Percentiles rank a stretch among this genome's conserved stretches.
These are phyloP conservation scores for Sarocladium oryzae DNA, from an alignment of 2,329 filamentous ascomycete species.

Conservation along the genomic window DNA sequence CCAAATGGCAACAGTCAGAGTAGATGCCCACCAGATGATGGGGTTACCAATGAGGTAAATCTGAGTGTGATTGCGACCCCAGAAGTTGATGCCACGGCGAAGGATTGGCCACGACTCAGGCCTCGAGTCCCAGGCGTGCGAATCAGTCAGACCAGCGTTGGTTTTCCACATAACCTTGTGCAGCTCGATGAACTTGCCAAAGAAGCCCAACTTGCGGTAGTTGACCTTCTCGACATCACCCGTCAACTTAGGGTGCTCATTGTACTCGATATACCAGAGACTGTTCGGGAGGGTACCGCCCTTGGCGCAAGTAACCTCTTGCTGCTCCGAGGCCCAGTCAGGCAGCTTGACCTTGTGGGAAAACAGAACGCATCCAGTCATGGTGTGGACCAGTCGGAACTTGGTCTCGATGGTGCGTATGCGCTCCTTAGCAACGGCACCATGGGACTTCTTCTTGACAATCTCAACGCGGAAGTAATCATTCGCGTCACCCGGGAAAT, in stretches of 20 bases:
- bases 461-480: conserved; percentile 95
- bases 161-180: conserved; percentile 99
- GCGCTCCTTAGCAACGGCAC: conserved; percentile 71
- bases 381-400: conserved; percentile 89
- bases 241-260: conserved; percentile 73
- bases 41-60: conserved; percentile 96
- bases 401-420: conserved; percentile 93
- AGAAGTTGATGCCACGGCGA: conserved; percentile 96
- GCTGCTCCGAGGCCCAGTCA: conserved; percentile 95
- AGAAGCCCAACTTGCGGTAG: conserved; percentile 89
- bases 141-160: conserved; percentile 92
- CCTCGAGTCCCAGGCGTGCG: conserved; percentile 95
- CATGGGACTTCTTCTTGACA: conserved; percentile 79
- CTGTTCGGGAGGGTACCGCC: conserved; percentile 92
- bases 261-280: conserved; percentile 92
- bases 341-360: conserved; percentile 99
- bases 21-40: conserved; percentile 88
- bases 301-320: conserved; percentile 96
- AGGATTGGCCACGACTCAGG: conserved; percentile 90
- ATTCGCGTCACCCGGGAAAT: conserved; percentile 94
- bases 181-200: conserved; percentile 96
- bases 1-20: conserved; percentile 70
- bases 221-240: conserved; percentile 85
- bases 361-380: conserved; percentile 95
- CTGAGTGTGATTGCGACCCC: conserved; percentile 88